Evolutionary conservation across 2,329 filamentous ascomycete species (phyloP), one percentile per base, ranked within the genome.

Genomic region (Sclerotinia borealis): DNA sequence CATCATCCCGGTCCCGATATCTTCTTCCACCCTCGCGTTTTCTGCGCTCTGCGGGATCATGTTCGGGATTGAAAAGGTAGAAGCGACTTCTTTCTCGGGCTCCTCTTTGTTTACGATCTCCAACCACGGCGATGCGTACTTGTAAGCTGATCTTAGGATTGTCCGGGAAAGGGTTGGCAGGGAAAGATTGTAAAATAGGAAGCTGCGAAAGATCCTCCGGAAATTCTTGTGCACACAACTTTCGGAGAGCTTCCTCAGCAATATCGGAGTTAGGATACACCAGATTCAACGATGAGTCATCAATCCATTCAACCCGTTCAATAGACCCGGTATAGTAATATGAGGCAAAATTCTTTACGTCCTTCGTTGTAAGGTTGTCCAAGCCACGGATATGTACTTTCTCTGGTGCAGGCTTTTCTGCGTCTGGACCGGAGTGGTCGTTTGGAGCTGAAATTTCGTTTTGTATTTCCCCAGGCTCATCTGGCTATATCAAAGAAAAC

Each of bases 11-110:
- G 31, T 87, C 85, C 67, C 86, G 85, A 73, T 88, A 91, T 72
- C 80, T 82, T 63, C 81, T 80, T 68, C 78, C 79, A 47, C 84
- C 81, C 58, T 83, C 80, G 64, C 80, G 81, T 64, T 87, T 83
- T 66, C 86, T 79, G 59, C 85, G 84, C 77, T 91, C 92, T 69
- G 88, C 87, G 2, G 89, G 92, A 71, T 96, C 93, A 73, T 92
- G 86, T 70, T 96, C 91, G 1, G 93, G 93, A 70, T 98, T 91
- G 71, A 95, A 83, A 41, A 97, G 85, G 74, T 99, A 99, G 78
- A 96, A 98, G 15, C 91, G 85, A 76, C 93, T 98, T 66, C 90
- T 84, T 58, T 89, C 83, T 13, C 91, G 85, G 1, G 95, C 93
- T 47, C 91, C 88, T 49, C 80, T 84, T 71, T 86, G 84, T 77